phyloP scores from a whole-genome alignment of 345 rosid species.

The Nephelium lappaceum region DNA sequence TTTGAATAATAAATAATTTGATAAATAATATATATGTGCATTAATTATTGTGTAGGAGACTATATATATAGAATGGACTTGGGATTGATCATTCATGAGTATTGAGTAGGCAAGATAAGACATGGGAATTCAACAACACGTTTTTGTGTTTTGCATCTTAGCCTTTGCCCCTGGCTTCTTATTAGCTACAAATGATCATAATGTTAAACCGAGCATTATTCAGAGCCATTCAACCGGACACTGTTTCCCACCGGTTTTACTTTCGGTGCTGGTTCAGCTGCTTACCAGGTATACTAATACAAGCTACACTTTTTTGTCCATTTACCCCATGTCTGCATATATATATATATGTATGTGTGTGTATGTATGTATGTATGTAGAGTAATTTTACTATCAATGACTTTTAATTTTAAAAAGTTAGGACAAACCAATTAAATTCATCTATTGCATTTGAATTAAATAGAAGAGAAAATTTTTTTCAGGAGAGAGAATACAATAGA shows the following conservation, averaged over 20 bases:
- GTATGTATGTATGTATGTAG: too few species aligned
- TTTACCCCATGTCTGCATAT: too few species aligned
- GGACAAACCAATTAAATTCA: too few species aligned
- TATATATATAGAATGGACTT: not conserved
- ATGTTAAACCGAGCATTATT: conserved; percentile 5
- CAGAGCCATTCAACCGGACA: conserved; percentile 12
- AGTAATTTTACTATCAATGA: too few species aligned
- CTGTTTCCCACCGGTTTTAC: not conserved
- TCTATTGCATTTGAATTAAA: too few species aligned
- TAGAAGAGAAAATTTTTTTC: too few species aligned
- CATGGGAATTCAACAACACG: not conserved
- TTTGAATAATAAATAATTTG: not conserved
- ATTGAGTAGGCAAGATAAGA: not conserved
- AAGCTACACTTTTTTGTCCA: not conserved
- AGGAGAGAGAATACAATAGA: too few species aligned
- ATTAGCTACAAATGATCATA: not conserved
- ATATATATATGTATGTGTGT: too few species aligned
- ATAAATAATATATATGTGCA: too few species aligned
- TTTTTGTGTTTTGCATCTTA: not conserved
- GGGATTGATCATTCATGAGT: not conserved
- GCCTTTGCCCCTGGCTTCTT: not conserved
- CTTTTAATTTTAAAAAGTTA: too few species aligned
- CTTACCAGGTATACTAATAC: conserved; percentile 7
- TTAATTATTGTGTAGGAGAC: not conserved
- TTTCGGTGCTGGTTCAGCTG: not conserved